phyloP scores from a whole-genome alignment of 371 early-diverging fungal genomes.

The Syncephalastrum contaminatum region DNA sequence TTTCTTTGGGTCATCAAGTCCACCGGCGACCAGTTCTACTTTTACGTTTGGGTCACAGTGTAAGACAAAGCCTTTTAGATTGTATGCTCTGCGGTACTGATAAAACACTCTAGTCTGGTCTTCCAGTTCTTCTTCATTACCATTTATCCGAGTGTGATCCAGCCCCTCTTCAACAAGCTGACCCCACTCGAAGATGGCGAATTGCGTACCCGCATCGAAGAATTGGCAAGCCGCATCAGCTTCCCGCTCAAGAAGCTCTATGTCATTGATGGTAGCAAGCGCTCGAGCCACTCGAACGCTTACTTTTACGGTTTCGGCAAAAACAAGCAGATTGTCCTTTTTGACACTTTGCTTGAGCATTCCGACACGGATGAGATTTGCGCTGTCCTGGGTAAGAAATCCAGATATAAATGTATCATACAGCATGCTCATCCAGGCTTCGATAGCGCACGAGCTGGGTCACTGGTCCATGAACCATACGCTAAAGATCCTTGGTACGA shows the following conservation, averaged over 20 bases:
- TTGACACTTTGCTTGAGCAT: conserved; percentile 93
- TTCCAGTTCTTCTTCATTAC: conserved; percentile 91
- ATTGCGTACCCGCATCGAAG: conserved; percentile 83
- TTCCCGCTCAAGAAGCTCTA: conserved; percentile 96
- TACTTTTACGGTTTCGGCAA: conserved; percentile 97
- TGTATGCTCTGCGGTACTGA: not conserved
- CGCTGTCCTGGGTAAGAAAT: conserved; percentile 78
- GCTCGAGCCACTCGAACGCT: conserved; percentile 96
- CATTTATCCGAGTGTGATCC: conserved; percentile 94
- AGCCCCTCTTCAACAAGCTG: conserved; percentile 98
- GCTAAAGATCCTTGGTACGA: conserved; percentile 67
- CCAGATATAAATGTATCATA: not conserved
- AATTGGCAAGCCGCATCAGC: conserved; percentile 79
- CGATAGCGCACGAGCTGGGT: conserved; percentile 91
- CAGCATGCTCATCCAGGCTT: conserved; percentile 2
- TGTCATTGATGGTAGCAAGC: conserved; percentile 95
- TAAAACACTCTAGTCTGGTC: conserved; percentile 50
- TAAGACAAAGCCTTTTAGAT: conserved; percentile 35
- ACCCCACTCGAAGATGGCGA: conserved; percentile 87
- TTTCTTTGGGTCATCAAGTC: conserved; percentile 82
- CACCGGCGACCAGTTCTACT: conserved; percentile 84
- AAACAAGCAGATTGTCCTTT: conserved; percentile 97
- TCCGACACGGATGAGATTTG: conserved; percentile 84
- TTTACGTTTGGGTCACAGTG: conserved; percentile 90
- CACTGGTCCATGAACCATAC: conserved; percentile 95